phyloP scores from a whole-genome alignment of 176 grass and related monocot genomes.

The Zea mays region Zm-B73-REFERENCE-NAM-5.0 NC_050098.1:206543001-206543500 shows the following conservation, averaged over 20 bases:
- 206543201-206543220: neutral
- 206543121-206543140: conserved; percentile 23
- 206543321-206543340: conserved; percentile 1
- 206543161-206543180: neutral
- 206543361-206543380: neutral
- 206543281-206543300: neutral
- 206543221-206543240: neutral
- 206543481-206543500: neutral
- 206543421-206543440: neutral
- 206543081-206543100: neutral
- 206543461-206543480: conserved; percentile 28
- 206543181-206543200: neutral
- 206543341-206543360: neutral
- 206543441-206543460: conserved; percentile 15
- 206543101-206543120: neutral
- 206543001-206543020: neutral
- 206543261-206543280: conserved; percentile 30
- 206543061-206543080: neutral
- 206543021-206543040: neutral
- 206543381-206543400: neutral
- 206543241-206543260: conserved; percentile 19
- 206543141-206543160: conserved; percentile 5
- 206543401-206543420: neutral
- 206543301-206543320: conserved; percentile 16
- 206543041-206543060: neutral